These are phyloP conservation scores for Peronospora destructor DNA, from an alignment of 352 stramenopile genomes.

Conservation along the genomic window DNA sequence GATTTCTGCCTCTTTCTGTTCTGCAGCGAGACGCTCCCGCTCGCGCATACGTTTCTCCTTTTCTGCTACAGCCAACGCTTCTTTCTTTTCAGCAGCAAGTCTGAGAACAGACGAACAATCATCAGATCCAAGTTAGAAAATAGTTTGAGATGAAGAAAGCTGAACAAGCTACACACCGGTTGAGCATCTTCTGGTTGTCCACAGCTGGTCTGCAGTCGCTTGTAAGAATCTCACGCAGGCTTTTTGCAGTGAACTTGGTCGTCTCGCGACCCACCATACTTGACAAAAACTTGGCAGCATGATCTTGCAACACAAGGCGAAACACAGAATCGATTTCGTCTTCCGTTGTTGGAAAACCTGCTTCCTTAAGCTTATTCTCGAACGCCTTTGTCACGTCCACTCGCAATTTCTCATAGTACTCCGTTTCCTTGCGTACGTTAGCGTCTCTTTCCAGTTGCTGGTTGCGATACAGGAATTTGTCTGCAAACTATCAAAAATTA, in stretches of 20 bases:
- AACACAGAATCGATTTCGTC: constrained; percentile 62
- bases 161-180: constrained; percentile 34
- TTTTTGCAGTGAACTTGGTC: constrained; percentile 40
- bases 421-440: constrained; percentile 45
- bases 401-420: constrained; percentile 56
- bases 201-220: constrained; percentile 50
- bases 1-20: constrained; percentile 62
- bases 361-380: constrained; percentile 40
- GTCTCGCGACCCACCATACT: constrained; percentile 30
- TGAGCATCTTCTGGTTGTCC: constrained; percentile 71
- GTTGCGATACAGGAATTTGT: constrained; percentile 67
- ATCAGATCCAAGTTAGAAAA: constrained; percentile 5
- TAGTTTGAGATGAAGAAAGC: neutral
- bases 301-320: constrained; percentile 44
- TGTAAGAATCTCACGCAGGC: constrained; percentile 48
- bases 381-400: constrained; percentile 51
- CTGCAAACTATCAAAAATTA: constrained; percentile 39
- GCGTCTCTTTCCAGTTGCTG: constrained; percentile 51
- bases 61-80: constrained; percentile 48
- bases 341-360: constrained; percentile 54
- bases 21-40: constrained; percentile 38
- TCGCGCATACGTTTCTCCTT: constrained; percentile 57
- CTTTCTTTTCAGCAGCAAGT: constrained; percentile 58
- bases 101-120: constrained; percentile 19
- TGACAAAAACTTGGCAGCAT: constrained; percentile 53